Base-by-base conservation (phyloP, 352 stramenopile species). In the Globisporangium parvum region DNA sequence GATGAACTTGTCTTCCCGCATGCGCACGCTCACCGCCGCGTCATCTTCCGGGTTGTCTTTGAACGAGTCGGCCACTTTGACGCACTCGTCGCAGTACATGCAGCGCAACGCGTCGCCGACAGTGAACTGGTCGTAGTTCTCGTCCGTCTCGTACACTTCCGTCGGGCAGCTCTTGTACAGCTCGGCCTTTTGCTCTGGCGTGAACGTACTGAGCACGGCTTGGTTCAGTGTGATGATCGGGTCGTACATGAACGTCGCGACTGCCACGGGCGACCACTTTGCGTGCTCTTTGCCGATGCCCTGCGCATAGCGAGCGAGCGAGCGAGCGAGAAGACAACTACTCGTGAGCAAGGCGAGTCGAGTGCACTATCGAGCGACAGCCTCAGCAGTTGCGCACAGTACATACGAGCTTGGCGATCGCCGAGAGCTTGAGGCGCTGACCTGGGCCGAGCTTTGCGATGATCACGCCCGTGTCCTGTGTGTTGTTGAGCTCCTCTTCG, bases 221-320 rank as follows among this genome's bases (percentile, higher is more conserved):
- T 92, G 80, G 63, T 96, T 96, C 15, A 96, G 70, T 54, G 75
- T 93, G 55, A 97, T 94, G 60, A 93, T 91, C 50, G 87, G 85
- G 52, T 96, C 86, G 63, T 94, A 96, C 77, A 91, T 93, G 66
- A 96, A 98, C 39, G 93, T 98, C 15, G 94, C 95, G 6, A 98
- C 93, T 0, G 89, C 91, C 42, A 98, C 95, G 2, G 96, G 95
- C 40, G 82, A 97, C 95, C 95, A 99, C 81, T 98, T 98, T 60
- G 95, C 92, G 67, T 99, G 96, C 69, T 98, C 95, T 72, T 98
- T 99, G 66, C 83, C 88, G 41, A 98, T 97, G 9, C 96, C 95
- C 83, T 97, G 42, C 2, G 33, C 24, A 42, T 24, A 12, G 9
- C 20, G 3, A 26, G 4, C 2, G n/a, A 15, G 23, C 37, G n/a